A percentile compares a stretch with the other conserved stretches of the same genome.
phyloP scores from a whole-genome alignment of 805 yeast species.

The Hanseniaspora vineae region DNA sequence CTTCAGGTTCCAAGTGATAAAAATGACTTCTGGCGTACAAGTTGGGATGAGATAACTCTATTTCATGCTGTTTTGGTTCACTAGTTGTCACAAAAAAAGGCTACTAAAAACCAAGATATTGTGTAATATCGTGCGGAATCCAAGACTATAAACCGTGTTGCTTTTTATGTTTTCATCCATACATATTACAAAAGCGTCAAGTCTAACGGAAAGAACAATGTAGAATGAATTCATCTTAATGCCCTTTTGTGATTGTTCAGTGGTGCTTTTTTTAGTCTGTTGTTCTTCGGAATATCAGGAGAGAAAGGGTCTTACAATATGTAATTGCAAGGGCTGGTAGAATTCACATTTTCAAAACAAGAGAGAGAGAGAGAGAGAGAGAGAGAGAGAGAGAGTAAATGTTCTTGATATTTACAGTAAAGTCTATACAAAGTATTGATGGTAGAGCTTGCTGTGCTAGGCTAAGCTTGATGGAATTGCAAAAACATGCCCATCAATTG shows the following conservation, averaged over 20 bases:
- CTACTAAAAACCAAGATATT: slow-evolving; percentile 13
- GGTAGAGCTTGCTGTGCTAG: background rate
- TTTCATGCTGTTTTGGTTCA: no score
- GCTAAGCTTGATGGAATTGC: background rate
- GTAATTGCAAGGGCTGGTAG: slow-evolving; percentile 52
- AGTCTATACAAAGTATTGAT: background rate
- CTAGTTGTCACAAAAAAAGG: no score
- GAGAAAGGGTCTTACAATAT: background rate
- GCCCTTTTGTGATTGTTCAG: slow-evolving; percentile 37
- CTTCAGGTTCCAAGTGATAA: no score
- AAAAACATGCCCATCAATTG: background rate
- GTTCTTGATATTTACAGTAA: background rate
- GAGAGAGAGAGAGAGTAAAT: no score
- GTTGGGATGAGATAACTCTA: no score
- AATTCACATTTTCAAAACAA: slow-evolving; percentile 24
- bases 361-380: no score
- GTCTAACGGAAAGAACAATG: slow-evolving; percentile 53
- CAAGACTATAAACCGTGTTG: slow-evolving; percentile 68
- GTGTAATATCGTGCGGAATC: slow-evolving; percentile 51
- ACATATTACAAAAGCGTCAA: slow-evolving; percentile 46
- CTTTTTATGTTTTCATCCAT: slow-evolving; percentile 30
- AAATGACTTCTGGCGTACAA: slow-evolving; percentile 12
- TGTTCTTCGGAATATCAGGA: background rate
- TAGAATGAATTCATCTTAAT: slow-evolving; percentile 43
- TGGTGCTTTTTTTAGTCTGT: background rate